Evolutionary conservation across 1,284 basidiomycete genomes (phyloP).

Genomic region (Fomitopsis schrenkii): DNA sequence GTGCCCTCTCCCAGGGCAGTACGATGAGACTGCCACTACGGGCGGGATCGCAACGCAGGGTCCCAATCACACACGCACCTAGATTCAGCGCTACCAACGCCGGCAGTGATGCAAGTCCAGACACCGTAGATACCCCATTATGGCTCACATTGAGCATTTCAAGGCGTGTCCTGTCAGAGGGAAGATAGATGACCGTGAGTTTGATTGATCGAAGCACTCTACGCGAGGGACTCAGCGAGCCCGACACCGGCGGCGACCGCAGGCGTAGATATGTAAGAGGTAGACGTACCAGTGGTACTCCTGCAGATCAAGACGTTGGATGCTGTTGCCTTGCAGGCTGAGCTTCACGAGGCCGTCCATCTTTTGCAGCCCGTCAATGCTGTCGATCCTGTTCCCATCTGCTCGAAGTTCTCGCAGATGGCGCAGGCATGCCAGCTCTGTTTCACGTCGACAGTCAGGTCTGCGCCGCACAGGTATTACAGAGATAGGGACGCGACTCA

Average conservation of each 20-base stretch:
- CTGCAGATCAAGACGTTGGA: slow-evolving; percentile 62
- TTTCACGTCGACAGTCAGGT: slow-evolving; percentile 6
- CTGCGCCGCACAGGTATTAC: background rate
- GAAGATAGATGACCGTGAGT: slow-evolving; percentile 15
- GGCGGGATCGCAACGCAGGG: slow-evolving; percentile 11
- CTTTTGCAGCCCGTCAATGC: slow-evolving; percentile 74
- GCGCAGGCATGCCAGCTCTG: slow-evolving; percentile 80
- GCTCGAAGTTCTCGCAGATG: slow-evolving; percentile 88
- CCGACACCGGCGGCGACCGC: slow-evolving; percentile 1
- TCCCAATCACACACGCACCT: slow-evolving; percentile 47
- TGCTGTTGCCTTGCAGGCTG: slow-evolving; percentile 75
- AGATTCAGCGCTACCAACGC: slow-evolving; percentile 73
- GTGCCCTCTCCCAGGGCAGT: background rate
- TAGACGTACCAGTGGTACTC: slow-evolving; percentile 55
- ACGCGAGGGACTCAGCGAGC: slow-evolving; percentile 11
- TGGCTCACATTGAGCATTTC: slow-evolving; percentile 82
- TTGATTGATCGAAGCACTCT: slow-evolving; percentile 18
- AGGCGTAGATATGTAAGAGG: background rate
- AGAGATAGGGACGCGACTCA: slow-evolving; percentile 40
- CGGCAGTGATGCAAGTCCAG: slow-evolving; percentile 58
- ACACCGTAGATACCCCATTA: slow-evolving; percentile 66
- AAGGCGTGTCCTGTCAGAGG: slow-evolving; percentile 60
- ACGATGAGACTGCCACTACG: background rate
- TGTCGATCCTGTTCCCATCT: slow-evolving; percentile 78
- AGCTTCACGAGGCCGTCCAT: slow-evolving; percentile 83